Conservation (phyloP, 345 rosid genomes). For the Laguncularia racemosa region DNA sequence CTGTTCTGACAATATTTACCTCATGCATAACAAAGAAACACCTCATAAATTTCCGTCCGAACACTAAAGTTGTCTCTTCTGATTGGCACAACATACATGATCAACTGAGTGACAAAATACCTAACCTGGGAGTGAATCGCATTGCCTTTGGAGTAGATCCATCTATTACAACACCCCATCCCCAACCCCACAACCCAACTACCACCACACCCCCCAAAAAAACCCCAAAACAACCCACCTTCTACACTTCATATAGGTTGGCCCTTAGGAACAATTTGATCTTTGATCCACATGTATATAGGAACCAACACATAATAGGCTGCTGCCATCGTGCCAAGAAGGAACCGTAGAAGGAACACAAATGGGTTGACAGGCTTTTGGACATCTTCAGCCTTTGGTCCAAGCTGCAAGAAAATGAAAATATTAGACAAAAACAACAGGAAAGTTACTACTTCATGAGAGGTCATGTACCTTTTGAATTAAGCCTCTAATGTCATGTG, state of each 20-base stretch:
- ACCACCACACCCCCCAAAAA: too few species aligned
- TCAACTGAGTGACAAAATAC: too few species aligned
- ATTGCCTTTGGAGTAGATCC: too few species aligned
- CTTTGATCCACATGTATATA: conserved; percentile 97
- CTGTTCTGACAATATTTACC: too few species aligned
- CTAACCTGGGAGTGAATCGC: too few species aligned
- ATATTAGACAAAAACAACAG: neutral
- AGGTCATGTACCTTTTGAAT: neutral
- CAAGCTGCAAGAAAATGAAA: conserved; percentile 49
- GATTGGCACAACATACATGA: too few species aligned
- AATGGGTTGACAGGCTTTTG: conserved; percentile 60
- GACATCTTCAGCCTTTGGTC: conserved; percentile 86
- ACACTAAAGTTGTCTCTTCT: too few species aligned
- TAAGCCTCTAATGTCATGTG: neutral
- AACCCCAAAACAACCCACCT: too few species aligned
- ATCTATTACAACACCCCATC: too few species aligned
- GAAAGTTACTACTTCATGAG: neutral
- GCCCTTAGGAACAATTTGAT: conserved; percentile 76
- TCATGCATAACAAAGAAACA: too few species aligned
- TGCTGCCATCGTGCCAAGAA: conserved; percentile 72
- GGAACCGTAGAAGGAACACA: conserved; percentile 54
- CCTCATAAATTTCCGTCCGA: too few species aligned
- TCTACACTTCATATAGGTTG: conserved; percentile 40
- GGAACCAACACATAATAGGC: conserved; percentile 79
- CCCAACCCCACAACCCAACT: too few species aligned